phyloP scores from a whole-genome alignment of 495 filamentous ascomycete species.

The Xylona heveae region DNA sequence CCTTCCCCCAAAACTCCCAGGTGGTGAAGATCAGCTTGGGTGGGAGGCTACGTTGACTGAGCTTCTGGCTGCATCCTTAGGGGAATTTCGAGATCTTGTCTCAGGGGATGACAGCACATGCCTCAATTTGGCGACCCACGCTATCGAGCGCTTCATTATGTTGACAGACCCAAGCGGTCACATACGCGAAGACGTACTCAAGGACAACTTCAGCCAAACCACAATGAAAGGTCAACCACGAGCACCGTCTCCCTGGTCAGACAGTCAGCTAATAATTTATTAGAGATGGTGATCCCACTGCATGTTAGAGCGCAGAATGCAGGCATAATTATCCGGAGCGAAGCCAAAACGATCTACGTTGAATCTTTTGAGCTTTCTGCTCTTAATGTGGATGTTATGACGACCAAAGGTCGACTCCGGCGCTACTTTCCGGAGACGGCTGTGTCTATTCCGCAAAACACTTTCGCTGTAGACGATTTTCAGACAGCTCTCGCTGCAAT shows the following conservation, averaged over 20 bases:
- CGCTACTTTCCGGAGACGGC: constrained; percentile 33
- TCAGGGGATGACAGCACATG: too few species aligned
- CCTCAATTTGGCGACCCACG: too few species aligned
- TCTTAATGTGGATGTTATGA: constrained; percentile 21
- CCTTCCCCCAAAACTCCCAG: constrained; percentile 34
- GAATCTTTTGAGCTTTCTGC: constrained; percentile 37
- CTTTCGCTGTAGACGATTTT: constrained; percentile 18
- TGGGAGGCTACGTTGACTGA: constrained; percentile 15
- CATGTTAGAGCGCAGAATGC: constrained; percentile 38
- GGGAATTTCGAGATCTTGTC: too few species aligned
- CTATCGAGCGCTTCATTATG: too few species aligned
- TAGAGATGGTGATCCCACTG: constrained; percentile 16
- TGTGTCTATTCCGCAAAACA: constrained; percentile 14
- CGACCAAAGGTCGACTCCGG: constrained; percentile 24
- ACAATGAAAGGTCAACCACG: too few species aligned
- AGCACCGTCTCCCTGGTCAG: too few species aligned
- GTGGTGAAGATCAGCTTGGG: too few species aligned
- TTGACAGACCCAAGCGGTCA: too few species aligned
- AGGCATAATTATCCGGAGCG: constrained; percentile 25
- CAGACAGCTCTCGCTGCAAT: constrained; percentile 17
- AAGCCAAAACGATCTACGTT: constrained; percentile 16
- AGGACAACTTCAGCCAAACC: too few species aligned
- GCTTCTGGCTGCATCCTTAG: background rate
- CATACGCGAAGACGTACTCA: too few species aligned
- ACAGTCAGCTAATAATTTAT: too few species aligned